A percentile compares a stretch with the other conserved stretches of the same genome.
These are phyloP conservation scores for Pyrenochaeta sp. DNA, from an alignment of 2,329 filamentous ascomycete species.

Conservation along the genomic window DNA sequence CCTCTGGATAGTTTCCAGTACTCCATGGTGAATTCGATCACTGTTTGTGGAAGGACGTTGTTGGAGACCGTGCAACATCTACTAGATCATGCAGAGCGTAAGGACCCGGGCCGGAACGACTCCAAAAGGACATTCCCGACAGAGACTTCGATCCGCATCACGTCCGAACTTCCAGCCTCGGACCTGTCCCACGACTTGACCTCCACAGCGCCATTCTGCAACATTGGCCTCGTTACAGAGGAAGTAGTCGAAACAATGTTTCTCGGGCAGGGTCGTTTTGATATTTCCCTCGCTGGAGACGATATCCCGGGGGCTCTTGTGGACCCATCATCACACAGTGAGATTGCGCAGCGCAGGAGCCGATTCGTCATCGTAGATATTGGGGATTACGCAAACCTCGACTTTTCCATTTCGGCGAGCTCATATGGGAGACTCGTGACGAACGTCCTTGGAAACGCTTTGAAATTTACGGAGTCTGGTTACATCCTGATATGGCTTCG, in stretches of 20 bases:
- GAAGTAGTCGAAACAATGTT: slow-evolving; percentile 22
- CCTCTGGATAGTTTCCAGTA: slow-evolving; percentile 50
- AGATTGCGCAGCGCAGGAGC: slow-evolving; percentile 13
- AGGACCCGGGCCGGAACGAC: slow-evolving; percentile 37
- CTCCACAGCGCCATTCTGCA: slow-evolving; percentile 9
- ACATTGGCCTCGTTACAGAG: slow-evolving; percentile 15
- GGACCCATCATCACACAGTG: neutral
- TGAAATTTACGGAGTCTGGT: slow-evolving; percentile 41
- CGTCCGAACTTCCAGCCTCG: slow-evolving; percentile 27
- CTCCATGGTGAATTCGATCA: slow-evolving; percentile 54
- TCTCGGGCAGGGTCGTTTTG: slow-evolving; percentile 11
- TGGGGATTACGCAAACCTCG: slow-evolving; percentile 42
- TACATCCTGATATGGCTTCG: slow-evolving; percentile 32
- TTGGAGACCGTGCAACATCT: slow-evolving; percentile 51
- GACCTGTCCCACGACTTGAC: slow-evolving; percentile 19
- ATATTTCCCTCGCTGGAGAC: slow-evolving; percentile 2
- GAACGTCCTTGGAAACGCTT: slow-evolving; percentile 41
- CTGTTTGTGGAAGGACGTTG: slow-evolving; percentile 56
- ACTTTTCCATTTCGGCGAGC: slow-evolving; percentile 46
- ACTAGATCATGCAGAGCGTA: slow-evolving; percentile 28
- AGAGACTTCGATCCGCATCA: slow-evolving; percentile 24
- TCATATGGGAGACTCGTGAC: slow-evolving; percentile 40
- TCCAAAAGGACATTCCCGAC: slow-evolving; percentile 41
- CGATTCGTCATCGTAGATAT: slow-evolving; percentile 33
- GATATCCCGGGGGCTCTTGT: neutral